These are phyloP conservation scores for Zygosaccharomyces pseudorouxii DNA, from an alignment of 805 yeast genomes.

Conservation along the genomic window DNA sequence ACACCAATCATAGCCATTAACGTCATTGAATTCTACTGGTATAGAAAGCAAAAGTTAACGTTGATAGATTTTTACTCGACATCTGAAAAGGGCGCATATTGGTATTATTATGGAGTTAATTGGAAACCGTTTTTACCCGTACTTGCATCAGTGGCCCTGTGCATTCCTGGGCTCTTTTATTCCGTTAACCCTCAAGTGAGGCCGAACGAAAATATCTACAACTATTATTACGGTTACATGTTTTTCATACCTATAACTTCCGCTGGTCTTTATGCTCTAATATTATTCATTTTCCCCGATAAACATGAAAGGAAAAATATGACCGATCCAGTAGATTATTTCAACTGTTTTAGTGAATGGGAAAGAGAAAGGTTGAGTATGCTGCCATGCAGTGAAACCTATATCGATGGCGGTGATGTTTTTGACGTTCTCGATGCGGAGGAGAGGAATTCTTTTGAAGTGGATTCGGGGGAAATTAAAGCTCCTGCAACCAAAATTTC, in stretches of 20 bases:
- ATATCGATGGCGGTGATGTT: neutral
- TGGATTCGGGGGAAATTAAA: neutral
- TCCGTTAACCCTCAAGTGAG: constrained; percentile 12
- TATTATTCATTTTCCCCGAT: constrained; percentile 14
- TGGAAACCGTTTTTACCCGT: constrained; percentile 16
- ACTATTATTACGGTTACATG: constrained; percentile 22
- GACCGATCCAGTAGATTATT: constrained; percentile 22
- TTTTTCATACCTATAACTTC: constrained; percentile 21
- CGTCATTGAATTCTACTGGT: constrained; percentile 36
- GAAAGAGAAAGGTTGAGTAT: constrained; percentile 18
- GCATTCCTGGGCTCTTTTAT: constrained; percentile 23
- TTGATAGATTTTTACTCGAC: constrained; percentile 36
- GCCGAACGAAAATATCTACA: constrained; percentile 19
- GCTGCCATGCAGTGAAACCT: constrained; percentile 9
- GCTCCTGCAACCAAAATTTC: constrained; percentile 4
- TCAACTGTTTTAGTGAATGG: constrained; percentile 21
- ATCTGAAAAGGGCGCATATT: constrained; percentile 20
- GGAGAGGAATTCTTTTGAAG: neutral
- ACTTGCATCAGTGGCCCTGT: constrained; percentile 16
- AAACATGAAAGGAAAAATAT: constrained; percentile 15
- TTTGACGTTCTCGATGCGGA: constrained; percentile 3
- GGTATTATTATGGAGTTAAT: constrained; percentile 22
- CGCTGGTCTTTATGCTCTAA: constrained; percentile 15
- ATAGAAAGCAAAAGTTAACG: constrained; percentile 32
- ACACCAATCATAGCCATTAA: constrained; percentile 37